Percentiles rank a stretch among this genome's conserved stretches.
Conservation (phyloP, 805 yeast species). For the Barnettozyma salicaria region DNA sequence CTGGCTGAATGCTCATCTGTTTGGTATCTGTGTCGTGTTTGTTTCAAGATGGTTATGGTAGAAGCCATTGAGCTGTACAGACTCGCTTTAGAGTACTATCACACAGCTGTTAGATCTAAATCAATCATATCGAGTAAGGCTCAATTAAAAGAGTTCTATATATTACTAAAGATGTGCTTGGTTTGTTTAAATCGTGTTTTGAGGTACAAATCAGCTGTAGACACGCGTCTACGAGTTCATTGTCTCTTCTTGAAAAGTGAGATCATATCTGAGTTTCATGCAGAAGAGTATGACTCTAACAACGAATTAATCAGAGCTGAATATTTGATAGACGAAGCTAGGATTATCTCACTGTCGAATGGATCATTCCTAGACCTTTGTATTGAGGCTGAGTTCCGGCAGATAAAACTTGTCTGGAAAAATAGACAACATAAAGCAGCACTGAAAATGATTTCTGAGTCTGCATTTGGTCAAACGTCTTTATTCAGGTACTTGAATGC, state of each 20-base stretch:
- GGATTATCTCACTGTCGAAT: slow-evolving; percentile 23
- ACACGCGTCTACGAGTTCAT: slow-evolving; percentile 1
- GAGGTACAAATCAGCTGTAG: neutral
- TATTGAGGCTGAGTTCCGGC: slow-evolving; percentile 6
- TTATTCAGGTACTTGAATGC: slow-evolving; percentile 6
- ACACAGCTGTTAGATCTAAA: neutral
- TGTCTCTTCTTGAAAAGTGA: slow-evolving; percentile 10
- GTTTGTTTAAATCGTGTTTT: slow-evolving; percentile 6
- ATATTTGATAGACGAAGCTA: slow-evolving; percentile 7
- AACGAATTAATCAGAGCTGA: slow-evolving; percentile 13
- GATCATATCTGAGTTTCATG: slow-evolving; percentile 1
- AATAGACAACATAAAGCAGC: slow-evolving; percentile 7
- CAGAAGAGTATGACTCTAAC: neutral
- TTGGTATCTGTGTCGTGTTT: too few species aligned
- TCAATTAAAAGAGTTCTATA: slow-evolving; percentile 7
- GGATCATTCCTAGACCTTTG: slow-evolving; percentile 4
- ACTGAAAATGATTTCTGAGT: slow-evolving; percentile 5
- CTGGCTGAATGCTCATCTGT: too few species aligned
- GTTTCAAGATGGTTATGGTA: too few species aligned
- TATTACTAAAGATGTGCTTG: slow-evolving; percentile 5
- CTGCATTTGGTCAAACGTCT: slow-evolving; percentile 2
- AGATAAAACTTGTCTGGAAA: slow-evolving; percentile 2
- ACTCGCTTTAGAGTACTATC: slow-evolving; percentile 4
- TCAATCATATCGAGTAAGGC: neutral
- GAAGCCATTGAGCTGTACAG: slow-evolving; percentile 1